These are phyloP conservation scores for Pichiaceae sp. DNA, from an alignment of 1,139 yeast species.

Conservation along the genomic window DNA sequence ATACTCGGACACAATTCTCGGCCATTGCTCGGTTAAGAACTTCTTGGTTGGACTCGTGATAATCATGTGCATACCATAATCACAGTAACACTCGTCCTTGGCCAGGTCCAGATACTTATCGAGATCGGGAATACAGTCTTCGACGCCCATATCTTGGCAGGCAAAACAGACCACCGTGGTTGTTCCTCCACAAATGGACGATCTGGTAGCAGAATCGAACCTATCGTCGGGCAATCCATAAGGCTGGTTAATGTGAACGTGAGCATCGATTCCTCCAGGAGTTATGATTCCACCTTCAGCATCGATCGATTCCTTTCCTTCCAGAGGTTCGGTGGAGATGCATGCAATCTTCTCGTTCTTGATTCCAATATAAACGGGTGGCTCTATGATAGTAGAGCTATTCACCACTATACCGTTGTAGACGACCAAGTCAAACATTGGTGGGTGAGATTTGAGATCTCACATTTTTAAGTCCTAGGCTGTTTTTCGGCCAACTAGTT, in stretches of 20 bases:
- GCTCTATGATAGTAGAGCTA: conserved; percentile 30
- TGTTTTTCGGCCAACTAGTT: too few relatives aligned
- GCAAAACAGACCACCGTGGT: conserved; percentile 38
- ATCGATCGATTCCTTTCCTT: conserved; percentile 29
- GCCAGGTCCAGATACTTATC: conserved; percentile 26
- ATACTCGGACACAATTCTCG: conserved; percentile 20
- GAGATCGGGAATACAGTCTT: conserved; percentile 22
- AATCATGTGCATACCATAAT: conserved; percentile 38
- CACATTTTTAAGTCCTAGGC: too few relatives aligned
- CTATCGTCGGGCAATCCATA: conserved; percentile 36
- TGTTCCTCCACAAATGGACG: conserved; percentile 51
- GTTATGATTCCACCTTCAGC: conserved; percentile 37
- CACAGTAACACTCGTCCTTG: conserved; percentile 30
- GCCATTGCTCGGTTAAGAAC: conserved; percentile 22
- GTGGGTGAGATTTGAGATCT: too few relatives aligned
- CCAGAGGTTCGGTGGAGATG: conserved; percentile 27
- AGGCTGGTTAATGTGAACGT: conserved; percentile 43
- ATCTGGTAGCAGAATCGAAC: conserved; percentile 50
- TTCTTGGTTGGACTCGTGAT: conserved; percentile 23
- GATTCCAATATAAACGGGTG: conserved; percentile 29
- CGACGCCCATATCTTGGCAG: conserved; percentile 28
- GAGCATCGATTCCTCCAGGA: conserved; percentile 43
- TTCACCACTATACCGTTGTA: conserved; percentile 29
- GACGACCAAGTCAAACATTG: conserved; percentile 22
- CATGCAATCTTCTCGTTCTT: conserved; percentile 29